Base-by-base conservation (phyloP, 345 rosid genomes). In the Salix exigua region DNA sequence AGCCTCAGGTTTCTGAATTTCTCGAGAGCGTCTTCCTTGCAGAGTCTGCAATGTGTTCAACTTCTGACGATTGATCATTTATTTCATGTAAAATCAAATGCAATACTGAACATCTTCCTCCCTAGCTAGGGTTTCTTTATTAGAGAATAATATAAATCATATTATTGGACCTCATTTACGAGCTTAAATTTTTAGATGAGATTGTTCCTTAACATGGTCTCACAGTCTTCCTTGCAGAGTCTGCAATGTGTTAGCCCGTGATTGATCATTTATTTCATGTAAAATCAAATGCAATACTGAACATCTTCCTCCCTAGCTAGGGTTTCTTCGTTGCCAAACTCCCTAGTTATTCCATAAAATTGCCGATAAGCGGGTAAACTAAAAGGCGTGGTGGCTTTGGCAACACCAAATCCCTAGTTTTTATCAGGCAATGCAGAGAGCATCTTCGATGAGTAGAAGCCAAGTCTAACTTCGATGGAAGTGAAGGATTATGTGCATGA, bases 401-500 rank as follows among this genome's bases (percentile, higher is more conserved):
- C n/a, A n/a, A n/a, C n/a, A n/a, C n/a, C n/a, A n/a, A n/a, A n/a
- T n/a, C n/a, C 66, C 30, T 51, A 40, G 19, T 0, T 51, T 55
- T 1, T 42, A 75, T 19, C 69, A 74, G 17, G 26, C 72, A 18
- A 73, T 81, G 80, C 64, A 28, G 30, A 28, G 30, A 30, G 37
- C 35, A 73, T 58, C 28, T 23, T 71, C 2, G 50, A 46, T 2
- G 81, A 75, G 28, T 31, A 17, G 13, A 60, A 6, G 2, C 75
- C 77, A 6, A 62, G 68, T 23, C 77, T 75, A 14, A 70, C 64
- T 19, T 82, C 75, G 25, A 9, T 37, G 66, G 85, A 83, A 50
- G 63, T 86, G 71, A 86, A 83, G 67, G 81, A 75, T 26, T 37
- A 73, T 2, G 33, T 83, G 48, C 76, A 42, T 38, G 77, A 86